Percentiles rank a stretch among this genome's conserved stretches.
Conservation (phyloP, 2,329 filamentous ascomycete genomes). For the Endocalyx cinctus region DNA sequence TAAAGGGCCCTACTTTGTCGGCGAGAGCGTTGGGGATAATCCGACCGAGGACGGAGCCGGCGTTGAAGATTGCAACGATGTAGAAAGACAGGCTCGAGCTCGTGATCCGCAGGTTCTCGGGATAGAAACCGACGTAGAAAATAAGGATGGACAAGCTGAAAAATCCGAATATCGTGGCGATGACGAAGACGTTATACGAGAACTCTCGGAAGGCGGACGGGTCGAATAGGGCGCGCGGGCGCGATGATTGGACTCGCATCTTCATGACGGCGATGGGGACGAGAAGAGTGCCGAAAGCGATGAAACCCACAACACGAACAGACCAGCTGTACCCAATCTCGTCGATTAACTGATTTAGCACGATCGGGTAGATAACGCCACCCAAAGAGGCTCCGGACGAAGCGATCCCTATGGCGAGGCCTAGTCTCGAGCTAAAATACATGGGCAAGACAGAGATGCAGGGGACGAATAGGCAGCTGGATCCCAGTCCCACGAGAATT, state of each 20-base stretch:
- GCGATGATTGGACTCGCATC: conserved; percentile 30
- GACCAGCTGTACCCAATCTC: conserved; percentile 23
- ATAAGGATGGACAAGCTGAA: conserved; percentile 34
- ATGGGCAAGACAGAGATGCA: conserved; percentile 26
- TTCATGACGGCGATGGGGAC: conserved; percentile 22
- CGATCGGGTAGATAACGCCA: conserved; percentile 29
- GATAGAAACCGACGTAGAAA: conserved; percentile 37
- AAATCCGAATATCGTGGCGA: conserved; percentile 31
- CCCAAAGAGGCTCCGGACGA: conserved; percentile 28
- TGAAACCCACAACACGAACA: conserved; percentile 23
- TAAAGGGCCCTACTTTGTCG: conserved; percentile 33
- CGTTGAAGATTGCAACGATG: conserved; percentile 36
- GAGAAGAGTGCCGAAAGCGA: conserved; percentile 21
- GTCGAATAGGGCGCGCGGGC: conserved; percentile 32
- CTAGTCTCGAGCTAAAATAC: conserved; percentile 27
- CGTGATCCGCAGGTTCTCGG: conserved; percentile 24
- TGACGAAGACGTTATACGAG: conserved; percentile 30
- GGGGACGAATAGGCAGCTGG: conserved; percentile 36
- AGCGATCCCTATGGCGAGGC: conserved; percentile 29
- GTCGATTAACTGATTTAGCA: conserved; percentile 16
- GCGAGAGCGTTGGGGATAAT: conserved; percentile 32
- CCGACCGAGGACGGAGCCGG: conserved; percentile 34
- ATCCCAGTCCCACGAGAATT: conserved; percentile 37
- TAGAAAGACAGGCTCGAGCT: conserved; percentile 33
- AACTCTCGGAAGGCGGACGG: conserved; percentile 32